Evolutionary conservation across 345 rosid species (phyloP), one percentile per base, ranked within the genome.

Genomic region (Luvunga scandens): DNA sequence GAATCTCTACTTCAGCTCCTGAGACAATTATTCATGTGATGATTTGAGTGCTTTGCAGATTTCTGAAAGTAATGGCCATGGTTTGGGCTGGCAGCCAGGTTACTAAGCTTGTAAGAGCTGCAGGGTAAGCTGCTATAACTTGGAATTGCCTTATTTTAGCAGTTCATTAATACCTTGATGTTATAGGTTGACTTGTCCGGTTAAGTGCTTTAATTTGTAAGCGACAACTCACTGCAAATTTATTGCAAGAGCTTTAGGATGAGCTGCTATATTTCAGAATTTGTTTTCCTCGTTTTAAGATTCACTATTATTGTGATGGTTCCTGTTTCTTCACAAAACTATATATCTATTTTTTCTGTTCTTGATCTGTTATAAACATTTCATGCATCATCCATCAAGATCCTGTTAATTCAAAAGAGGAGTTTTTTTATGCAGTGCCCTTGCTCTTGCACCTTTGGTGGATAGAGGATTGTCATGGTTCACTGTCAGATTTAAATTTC

Each of bases 1-100:
- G 76, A 4, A 39, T 63, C 48, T 62, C 78, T 66, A 62, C 62
- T 68, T 59, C 62, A 69, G 69, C 22, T 79, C 69, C n/a, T 68
- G 75, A 42, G 75, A 72, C 21, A 57, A 53, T 68, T 48, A 61
- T 74, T 68, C 50, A 71, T 22, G 34, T 80, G 50, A 83, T 68
- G 48, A 56, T 60, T 62, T 21, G 63, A 76, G 74, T 69, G 69
- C 38, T 70, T 78, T 88, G 84, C 90, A 94, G 97, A 84, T 91
- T 94, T 85, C 79, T 93, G 77, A 94, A 94, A 86, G 83, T 94
- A 75, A 88, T 94, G 94, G 98, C 98, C 56, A 90, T 94, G 98
- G 97, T 94, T 69, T 93, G 98, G 98, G 98, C 93, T 77, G 98
- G 98, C 82, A 94, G 98, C 88, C 98, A 94, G 80, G 97, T 94